Base-by-base conservation (phyloP, 176 grass and related monocot genomes). In the Bonia amplexicaulis region DNA sequence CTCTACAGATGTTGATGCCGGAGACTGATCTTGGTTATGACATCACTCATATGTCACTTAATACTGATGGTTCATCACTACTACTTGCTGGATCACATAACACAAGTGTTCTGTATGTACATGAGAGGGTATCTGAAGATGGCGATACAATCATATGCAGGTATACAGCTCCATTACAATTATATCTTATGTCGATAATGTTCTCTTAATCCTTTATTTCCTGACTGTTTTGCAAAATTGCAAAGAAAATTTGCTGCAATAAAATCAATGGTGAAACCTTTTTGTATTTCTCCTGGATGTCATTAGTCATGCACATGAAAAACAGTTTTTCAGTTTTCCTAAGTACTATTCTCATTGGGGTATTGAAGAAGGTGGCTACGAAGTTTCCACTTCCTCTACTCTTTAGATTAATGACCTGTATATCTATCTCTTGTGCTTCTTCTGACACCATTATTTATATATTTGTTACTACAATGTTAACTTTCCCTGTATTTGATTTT, bases 81-180 rank as follows among this genome's bases (percentile, higher is more conserved):
- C 86, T 99, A 54, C 52, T 99, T 6, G 59, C 79, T 88, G 91
- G 96, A 62, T 96, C 96, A 19, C 86, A 92, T 70, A 88, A 73
- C 62, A 77, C 94, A 69, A 91, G 61, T 76, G 25, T 96, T 55
- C 59, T 99, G 3, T 90, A 91, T 79, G 77, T 94, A 79, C 91
- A 90, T 87, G 81, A 94, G 81, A 96, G 90, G 84, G 80, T 92
- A 23, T 92, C 91, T 78, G 80, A 82, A 87, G 91, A 92, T 47
- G 85, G 85, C 14, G 84, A 99, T 81, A 89, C 52, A 73, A 45
- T 90, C 69, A 86, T 78, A 71, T 96, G 96, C 93, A 99, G 86
- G 96, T 98, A 87, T 68, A 12, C 54, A 53, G 25, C 52, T 80
- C 42, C 62, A 61, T 59, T 76, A 40, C 10, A 44, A 35, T 23